phyloP scores from a whole-genome alignment of 164 flowering plant genomes.

The Aristolochia fimbriata region DNA sequence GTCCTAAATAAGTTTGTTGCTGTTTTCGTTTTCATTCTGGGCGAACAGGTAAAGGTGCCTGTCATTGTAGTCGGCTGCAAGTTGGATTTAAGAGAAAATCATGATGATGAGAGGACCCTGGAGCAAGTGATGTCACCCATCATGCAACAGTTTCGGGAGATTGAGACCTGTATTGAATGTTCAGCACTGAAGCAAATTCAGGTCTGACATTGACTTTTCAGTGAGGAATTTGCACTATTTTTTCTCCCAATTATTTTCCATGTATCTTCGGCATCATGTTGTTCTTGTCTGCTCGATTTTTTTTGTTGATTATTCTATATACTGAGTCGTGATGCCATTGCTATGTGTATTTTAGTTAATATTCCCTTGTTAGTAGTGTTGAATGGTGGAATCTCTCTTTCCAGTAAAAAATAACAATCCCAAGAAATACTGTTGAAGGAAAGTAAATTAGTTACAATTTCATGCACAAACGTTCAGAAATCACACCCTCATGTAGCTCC shows the following conservation, averaged over 20 bases:
- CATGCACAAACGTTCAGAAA: no score
- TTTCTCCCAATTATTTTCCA: neutral
- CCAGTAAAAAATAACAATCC: no score
- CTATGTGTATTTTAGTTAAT: no score
- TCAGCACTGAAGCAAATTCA: conserved; percentile 75
- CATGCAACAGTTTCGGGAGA: conserved; percentile 97
- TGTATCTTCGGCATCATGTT: neutral
- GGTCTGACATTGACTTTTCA: conserved; percentile 24
- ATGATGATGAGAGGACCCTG: conserved; percentile 58
- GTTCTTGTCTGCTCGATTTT: no score
- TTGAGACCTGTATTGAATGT: conserved; percentile 97
- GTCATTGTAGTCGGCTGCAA: conserved; percentile 70
- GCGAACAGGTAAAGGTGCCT: conserved; percentile 42
- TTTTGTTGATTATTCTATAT: neutral
- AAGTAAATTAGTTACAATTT: no score
- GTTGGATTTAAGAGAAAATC: conserved; percentile 73
- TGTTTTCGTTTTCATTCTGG: neutral
- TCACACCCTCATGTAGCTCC: no score
- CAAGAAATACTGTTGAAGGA: no score
- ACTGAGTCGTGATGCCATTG: no score
- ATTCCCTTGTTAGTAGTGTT: no score
- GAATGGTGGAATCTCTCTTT: no score
- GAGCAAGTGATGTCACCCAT: conserved; percentile 91
- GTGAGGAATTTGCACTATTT: neutral
- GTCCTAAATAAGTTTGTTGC: neutral